Conservation (phyloP, 768 basidiomycete species). For the Brasilioporus rufonigricans region DNA sequence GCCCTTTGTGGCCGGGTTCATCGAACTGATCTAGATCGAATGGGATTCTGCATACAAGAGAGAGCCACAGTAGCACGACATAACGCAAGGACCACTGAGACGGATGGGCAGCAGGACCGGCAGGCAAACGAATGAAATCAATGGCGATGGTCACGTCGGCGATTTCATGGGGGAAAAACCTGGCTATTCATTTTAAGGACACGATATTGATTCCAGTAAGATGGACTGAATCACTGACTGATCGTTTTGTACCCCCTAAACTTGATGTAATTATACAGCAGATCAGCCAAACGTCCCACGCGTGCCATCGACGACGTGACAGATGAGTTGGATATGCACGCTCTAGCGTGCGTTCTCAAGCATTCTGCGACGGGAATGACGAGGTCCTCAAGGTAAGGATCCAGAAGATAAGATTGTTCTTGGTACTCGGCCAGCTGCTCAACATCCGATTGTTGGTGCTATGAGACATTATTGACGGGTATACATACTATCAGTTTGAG, state of each 20-base stretch:
- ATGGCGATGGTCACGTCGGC: slow-evolving; percentile 76
- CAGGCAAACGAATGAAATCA: slow-evolving; percentile 52
- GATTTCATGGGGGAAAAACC: slow-evolving; percentile 93
- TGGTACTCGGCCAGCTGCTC: slow-evolving; percentile 83
- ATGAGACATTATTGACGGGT: not conserved
- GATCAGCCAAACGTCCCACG: slow-evolving; percentile 50
- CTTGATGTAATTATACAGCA: slow-evolving; percentile 83
- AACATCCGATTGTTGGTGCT: not conserved
- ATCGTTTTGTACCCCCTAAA: slow-evolving; percentile 89
- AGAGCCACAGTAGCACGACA: slow-evolving; percentile 87
- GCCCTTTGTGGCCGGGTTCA: slow-evolving; percentile 47
- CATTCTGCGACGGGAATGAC: slow-evolving; percentile 69
- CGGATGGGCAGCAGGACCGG: slow-evolving; percentile 40
- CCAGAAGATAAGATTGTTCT: slow-evolving; percentile 89
- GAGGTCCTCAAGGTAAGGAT: slow-evolving; percentile 81
- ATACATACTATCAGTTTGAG: slow-evolving; percentile 51
- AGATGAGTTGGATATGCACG: slow-evolving; percentile 31
- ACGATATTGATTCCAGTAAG: not conserved
- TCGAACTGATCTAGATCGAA: slow-evolving; percentile 90
- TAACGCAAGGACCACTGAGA: slow-evolving; percentile 81
- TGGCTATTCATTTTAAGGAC: slow-evolving; percentile 51
- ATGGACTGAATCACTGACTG: slow-evolving; percentile 51
- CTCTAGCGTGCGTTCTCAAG: slow-evolving; percentile 55
- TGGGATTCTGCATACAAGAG: slow-evolving; percentile 89
- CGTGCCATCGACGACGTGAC: slow-evolving; percentile 35